A percentile compares a stretch with the other conserved stretches of the same genome.
Conservation (phyloP, 495 filamentous ascomycete species). For the Penicillium silybi region DNA sequence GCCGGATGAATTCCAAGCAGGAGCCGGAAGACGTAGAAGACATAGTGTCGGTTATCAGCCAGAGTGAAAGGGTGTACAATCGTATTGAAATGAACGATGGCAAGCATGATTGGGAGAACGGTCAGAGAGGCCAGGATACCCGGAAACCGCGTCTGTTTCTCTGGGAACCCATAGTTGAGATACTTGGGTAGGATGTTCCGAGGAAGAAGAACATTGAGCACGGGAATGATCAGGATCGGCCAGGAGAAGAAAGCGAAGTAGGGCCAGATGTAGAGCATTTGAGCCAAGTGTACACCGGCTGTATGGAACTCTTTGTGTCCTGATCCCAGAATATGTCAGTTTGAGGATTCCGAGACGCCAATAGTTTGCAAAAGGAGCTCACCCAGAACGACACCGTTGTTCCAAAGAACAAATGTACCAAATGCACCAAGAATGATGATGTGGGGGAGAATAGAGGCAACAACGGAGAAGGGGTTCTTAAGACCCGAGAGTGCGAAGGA, state of each 20-base stretch:
- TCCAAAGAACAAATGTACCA: conserved; percentile 73
- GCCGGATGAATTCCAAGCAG: conserved; percentile 61
- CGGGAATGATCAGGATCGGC: conserved; percentile 62
- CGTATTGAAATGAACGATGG: conserved; percentile 75
- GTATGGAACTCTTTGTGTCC: conserved; percentile 93
- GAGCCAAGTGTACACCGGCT: conserved; percentile 80
- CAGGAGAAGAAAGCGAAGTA: conserved; percentile 85
- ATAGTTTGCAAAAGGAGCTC: conserved; percentile 4
- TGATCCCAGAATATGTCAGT: conserved; percentile 20
- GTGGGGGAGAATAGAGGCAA: conserved; percentile 59
- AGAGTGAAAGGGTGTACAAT: conserved; percentile 94
- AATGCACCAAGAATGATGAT: conserved; percentile 65
- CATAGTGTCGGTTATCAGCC: conserved; percentile 94
- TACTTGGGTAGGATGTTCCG: conserved; percentile 32
- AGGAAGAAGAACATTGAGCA: conserved; percentile 40
- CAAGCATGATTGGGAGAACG: conserved; percentile 46
- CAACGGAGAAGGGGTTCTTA: conserved; percentile 45
- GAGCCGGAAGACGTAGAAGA: conserved; percentile 92
- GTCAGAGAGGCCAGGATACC: conserved; percentile 28
- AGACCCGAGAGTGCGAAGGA: conserved; percentile 58
- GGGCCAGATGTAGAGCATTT: conserved; percentile 94
- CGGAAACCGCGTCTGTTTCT: conserved; percentile 37
- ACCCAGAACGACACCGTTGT: conserved; percentile 89
- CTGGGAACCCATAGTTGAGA: conserved; percentile 32
- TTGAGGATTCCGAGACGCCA: not conserved